Percentiles rank a stretch among this genome's conserved stretches.
phyloP scores from a whole-genome alignment of 768 basidiomycete genomes.

The Stropharia rugosoannulata region DNA sequence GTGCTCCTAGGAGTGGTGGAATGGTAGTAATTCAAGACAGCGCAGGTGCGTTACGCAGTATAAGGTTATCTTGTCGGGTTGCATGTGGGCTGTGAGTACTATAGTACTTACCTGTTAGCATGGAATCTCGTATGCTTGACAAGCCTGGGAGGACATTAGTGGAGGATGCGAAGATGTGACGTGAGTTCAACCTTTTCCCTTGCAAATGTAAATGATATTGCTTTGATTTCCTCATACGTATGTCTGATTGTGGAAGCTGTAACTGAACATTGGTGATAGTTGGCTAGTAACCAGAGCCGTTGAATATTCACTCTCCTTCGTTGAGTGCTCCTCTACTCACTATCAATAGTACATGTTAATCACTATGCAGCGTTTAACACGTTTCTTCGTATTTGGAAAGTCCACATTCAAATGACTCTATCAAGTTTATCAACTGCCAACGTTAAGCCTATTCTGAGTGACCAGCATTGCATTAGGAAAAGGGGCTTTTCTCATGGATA shows the following conservation, averaged over 20 bases:
- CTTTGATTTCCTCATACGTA: slow-evolving; percentile 21
- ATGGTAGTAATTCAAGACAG: slow-evolving; percentile 30
- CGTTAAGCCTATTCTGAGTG: background rate
- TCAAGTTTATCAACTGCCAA: background rate
- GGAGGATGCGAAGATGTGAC: slow-evolving; percentile 22
- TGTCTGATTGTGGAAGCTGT: slow-evolving; percentile 10
- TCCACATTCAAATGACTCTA: background rate
- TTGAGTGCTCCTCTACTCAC: slow-evolving; percentile 3
- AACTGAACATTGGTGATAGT: background rate
- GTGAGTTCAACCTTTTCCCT: slow-evolving; percentile 58
- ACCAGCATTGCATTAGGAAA: background rate
- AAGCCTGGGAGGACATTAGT: slow-evolving; percentile 20
- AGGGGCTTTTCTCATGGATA: too few relatives aligned
- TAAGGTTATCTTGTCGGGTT: slow-evolving; percentile 40
- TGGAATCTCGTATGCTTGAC: slow-evolving; percentile 20
- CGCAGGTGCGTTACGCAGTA: slow-evolving; percentile 66
- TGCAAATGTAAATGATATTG: slow-evolving; percentile 47
- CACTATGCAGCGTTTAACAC: slow-evolving; percentile 2
- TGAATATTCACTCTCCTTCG: background rate
- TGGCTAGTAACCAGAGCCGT: background rate
- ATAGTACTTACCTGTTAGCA: slow-evolving; percentile 24
- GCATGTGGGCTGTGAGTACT: slow-evolving; percentile 34
- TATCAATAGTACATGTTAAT: slow-evolving; percentile 5
- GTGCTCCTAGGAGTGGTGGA: slow-evolving; percentile 17
- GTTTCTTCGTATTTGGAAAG: background rate